Conservation (phyloP, 2,329 filamentous ascomycete species). For the Phaeoacremonium minimum region DNA sequence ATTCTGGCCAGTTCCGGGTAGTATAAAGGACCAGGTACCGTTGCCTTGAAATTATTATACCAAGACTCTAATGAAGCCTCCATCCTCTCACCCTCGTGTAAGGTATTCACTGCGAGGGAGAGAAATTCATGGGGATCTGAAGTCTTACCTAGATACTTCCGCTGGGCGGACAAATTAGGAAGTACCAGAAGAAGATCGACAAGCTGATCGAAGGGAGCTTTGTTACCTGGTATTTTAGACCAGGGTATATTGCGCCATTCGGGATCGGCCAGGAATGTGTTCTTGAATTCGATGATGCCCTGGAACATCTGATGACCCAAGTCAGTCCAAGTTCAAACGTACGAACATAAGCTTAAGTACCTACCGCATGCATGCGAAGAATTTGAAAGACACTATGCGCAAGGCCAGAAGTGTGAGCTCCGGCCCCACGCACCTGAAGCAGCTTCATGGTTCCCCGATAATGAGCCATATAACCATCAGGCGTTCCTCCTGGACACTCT, state of each 20-base stretch:
- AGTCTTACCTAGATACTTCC: constrained; percentile 2
- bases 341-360: background rate
- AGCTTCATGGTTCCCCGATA: constrained; percentile 13
- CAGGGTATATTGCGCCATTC: constrained; percentile 13
- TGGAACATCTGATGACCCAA: constrained; percentile 10
- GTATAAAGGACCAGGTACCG: constrained; percentile 13
- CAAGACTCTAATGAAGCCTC: constrained; percentile 4
- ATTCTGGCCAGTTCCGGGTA: constrained; percentile 12
- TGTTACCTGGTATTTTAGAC: constrained; percentile 4
- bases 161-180: constrained; percentile 8
- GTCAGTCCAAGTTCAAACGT: background rate
- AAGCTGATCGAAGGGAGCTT: constrained; percentile 14
- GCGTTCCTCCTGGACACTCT: constrained; percentile 11
- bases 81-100: background rate
- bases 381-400: constrained; percentile 12
- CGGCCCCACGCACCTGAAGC: constrained; percentile 13
- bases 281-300: constrained; percentile 7
- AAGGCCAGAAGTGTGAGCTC: constrained; percentile 9
- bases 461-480: constrained; percentile 13
- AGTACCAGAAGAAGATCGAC: constrained; percentile 13
- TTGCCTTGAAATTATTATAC: constrained; percentile 8
- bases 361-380: constrained; percentile 12
- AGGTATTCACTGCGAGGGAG: background rate
- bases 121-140: background rate
- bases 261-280: constrained; percentile 10